A percentile compares a stretch with the other conserved stretches of the same genome.
These are phyloP conservation scores for Ceratocystis colombiana DNA, from an alignment of 2,329 filamentous ascomycete genomes.

Conservation along the genomic window DNA sequence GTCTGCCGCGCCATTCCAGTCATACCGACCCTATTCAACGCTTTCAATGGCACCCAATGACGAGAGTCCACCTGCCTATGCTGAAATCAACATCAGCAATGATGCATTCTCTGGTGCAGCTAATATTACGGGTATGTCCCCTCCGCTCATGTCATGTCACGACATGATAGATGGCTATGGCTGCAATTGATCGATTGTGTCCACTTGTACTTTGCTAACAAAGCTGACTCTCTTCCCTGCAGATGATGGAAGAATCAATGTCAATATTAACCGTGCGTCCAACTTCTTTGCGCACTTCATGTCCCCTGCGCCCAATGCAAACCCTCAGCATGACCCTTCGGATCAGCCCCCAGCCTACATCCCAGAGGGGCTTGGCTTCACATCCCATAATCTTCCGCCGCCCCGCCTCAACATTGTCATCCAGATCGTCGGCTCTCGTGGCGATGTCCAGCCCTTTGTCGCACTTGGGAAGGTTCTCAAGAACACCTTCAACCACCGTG, in stretches of 20 bases:
- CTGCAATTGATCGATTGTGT: background rate
- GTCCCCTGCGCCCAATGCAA: background rate
- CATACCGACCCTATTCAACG: conserved; percentile 10
- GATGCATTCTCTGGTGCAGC: conserved; percentile 52
- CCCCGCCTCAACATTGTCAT: conserved; percentile 60
- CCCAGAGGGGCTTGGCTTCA: conserved; percentile 59
- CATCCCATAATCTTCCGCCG: conserved; percentile 46
- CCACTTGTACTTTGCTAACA: conserved; percentile 8
- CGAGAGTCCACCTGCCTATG: conserved; percentile 46
- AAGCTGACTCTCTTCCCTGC: background rate
- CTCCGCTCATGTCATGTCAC: background rate
- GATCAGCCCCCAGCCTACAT: conserved; percentile 46
- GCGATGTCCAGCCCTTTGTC: conserved; percentile 67
- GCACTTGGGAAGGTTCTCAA: conserved; percentile 57
- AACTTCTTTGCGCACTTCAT: conserved; percentile 21
- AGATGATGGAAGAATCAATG: conserved; percentile 69
- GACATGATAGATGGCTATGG: too few species aligned
- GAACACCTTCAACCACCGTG: conserved; percentile 56
- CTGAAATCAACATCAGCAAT: conserved; percentile 37
- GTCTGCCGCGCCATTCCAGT: conserved; percentile 2
- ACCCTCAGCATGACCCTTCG: conserved; percentile 31
- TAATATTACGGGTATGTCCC: conserved; percentile 42
- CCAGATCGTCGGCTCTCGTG: conserved; percentile 63
- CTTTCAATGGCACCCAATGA: conserved; percentile 15
- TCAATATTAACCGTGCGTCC: conserved; percentile 65